Conservation (phyloP, 768 basidiomycete species). For the Amanita thiersii region DNA sequence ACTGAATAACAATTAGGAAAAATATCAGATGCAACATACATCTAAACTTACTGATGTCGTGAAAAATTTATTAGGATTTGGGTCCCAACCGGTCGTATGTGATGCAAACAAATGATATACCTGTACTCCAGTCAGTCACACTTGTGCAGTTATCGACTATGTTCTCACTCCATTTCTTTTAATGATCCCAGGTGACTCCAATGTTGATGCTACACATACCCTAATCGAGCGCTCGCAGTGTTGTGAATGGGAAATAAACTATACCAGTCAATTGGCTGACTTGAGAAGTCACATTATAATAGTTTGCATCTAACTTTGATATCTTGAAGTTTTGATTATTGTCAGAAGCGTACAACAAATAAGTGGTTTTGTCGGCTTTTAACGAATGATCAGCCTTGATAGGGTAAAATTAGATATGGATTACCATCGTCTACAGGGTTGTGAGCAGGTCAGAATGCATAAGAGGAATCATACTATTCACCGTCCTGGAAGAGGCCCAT, state of each 20-base stretch:
- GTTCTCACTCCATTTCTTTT: slow-evolving; percentile 42
- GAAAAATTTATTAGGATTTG: slow-evolving; percentile 56
- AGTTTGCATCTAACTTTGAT: slow-evolving; percentile 45
- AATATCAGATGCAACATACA: background rate
- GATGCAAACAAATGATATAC: slow-evolving; percentile 53
- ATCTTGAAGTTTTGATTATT: slow-evolving; percentile 69
- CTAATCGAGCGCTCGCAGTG: too few species aligned
- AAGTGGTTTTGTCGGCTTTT: slow-evolving; percentile 30
- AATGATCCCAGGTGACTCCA: slow-evolving; percentile 56
- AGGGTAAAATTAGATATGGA: slow-evolving; percentile 1
- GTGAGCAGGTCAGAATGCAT: slow-evolving; percentile 5
- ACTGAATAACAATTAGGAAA: slow-evolving; percentile 21
- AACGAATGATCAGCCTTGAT: background rate
- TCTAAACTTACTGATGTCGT: slow-evolving; percentile 35
- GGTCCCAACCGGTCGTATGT: slow-evolving; percentile 50
- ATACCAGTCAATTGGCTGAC: slow-evolving; percentile 36
- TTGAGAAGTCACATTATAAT: slow-evolving; percentile 45
- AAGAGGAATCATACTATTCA: slow-evolving; percentile 12
- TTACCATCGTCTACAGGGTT: slow-evolving; percentile 29
- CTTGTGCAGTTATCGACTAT: background rate
- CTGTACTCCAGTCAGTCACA: slow-evolving; percentile 16
- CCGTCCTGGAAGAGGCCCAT: slow-evolving; percentile 52
- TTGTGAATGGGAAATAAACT: too few species aligned
- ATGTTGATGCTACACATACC: slow-evolving; percentile 47
- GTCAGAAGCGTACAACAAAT: slow-evolving; percentile 58